These are phyloP conservation scores for Carallia brachiata DNA, from an alignment of 345 rosid genomes.

Conservation along the genomic window DNA sequence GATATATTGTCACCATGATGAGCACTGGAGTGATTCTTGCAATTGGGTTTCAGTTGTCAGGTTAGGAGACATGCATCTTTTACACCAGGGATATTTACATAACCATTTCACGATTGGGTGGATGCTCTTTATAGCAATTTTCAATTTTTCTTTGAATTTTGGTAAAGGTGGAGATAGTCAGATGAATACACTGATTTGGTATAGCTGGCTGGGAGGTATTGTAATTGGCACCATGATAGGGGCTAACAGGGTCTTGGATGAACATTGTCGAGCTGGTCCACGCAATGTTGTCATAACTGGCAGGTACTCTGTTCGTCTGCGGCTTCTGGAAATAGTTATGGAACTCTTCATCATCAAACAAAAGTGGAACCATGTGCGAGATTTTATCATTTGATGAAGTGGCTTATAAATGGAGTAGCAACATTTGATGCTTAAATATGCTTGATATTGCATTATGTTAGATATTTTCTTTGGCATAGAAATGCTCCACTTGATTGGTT, in stretches of 20 bases:
- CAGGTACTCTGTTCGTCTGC: conserved; percentile 43
- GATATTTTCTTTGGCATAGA: not conserved
- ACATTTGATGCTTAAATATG: too few species aligned
- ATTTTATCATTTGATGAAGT: too few species aligned
- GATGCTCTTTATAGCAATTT: conserved; percentile 3
- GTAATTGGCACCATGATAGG: conserved; percentile 96
- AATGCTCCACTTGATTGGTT: not conserved
- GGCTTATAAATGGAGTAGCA: too few species aligned
- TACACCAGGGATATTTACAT: too few species aligned
- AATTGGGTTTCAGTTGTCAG: conserved; percentile 85
- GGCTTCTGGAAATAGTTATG: not conserved
- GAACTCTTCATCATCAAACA: too few species aligned
- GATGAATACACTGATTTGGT: conserved; percentile 84
- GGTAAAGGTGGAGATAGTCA: conserved; percentile 80
- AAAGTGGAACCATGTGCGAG: too few species aligned
- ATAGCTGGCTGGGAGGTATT: conserved; percentile 97
- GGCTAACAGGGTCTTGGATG: conserved; percentile 87
- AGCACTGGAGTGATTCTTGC: conserved; percentile 86
- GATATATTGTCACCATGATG: conserved; percentile 92
- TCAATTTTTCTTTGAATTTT: not conserved
- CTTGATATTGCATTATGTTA: too few species aligned
- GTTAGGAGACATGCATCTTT: conserved; percentile 30
- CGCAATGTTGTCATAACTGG: conserved; percentile 95
- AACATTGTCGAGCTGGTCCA: conserved; percentile 91
- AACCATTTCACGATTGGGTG: not conserved